phyloP scores from a whole-genome alignment of 176 grass and related monocot species.

The Alloteropsis semialata region DNA sequence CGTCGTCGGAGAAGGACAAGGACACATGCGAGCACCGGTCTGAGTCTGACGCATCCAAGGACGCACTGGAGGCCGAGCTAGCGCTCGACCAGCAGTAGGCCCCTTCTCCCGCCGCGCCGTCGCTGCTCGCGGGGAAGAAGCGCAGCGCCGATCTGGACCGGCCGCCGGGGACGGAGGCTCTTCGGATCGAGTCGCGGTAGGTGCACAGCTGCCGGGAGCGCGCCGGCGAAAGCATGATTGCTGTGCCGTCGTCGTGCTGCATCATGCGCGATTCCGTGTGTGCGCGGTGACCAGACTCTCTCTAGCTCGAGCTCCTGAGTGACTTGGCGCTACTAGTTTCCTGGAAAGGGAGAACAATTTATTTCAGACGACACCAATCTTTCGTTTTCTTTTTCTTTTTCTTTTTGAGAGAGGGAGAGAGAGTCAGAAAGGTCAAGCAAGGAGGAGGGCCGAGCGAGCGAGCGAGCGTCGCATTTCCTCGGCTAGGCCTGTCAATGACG shows the following conservation, averaged over 20 bases:
- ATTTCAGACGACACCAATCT: no score
- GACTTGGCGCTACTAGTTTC: not conserved
- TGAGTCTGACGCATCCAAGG: not conserved
- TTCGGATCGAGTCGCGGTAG: not conserved
- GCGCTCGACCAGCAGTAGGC: not conserved
- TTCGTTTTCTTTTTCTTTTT: no score
- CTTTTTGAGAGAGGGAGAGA: no score
- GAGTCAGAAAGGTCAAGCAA: no score
- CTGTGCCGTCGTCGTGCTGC: not conserved
- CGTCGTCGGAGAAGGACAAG: not conserved
- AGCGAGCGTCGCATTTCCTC: no score
- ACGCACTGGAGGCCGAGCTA: not conserved
- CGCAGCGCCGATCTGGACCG: not conserved
- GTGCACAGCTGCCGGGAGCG: not conserved
- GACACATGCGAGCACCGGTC: not conserved
- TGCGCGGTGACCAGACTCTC: not conserved
- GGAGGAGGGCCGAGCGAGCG: no score
- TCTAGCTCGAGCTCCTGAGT: not conserved
- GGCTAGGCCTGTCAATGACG: no score
- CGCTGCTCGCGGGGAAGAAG: not conserved
- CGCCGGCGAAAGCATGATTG: not conserved
- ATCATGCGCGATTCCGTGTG: not conserved
- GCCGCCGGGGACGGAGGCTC: constrained; percentile 2
- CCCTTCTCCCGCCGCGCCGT: not conserved
- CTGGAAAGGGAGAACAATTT: no score